Evolutionary conservation across 768 basidiomycete species (phyloP), one percentile per base, ranked within the genome.

Genomic region (Pleurotus platypus): DNA sequence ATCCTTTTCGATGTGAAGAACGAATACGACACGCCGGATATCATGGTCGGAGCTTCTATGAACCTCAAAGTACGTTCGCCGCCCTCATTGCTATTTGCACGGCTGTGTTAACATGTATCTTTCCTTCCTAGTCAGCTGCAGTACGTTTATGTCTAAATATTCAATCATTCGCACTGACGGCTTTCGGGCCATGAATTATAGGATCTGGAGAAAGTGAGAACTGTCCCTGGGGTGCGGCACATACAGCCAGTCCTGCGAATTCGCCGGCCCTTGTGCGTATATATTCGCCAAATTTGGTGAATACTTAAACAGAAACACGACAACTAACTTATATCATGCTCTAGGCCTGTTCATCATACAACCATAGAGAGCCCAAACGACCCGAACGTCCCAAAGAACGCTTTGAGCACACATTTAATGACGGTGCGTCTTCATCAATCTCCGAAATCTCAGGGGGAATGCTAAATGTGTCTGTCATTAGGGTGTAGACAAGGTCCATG

Each of bases 401-500:
- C 75, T 5, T 68, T 79, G 62, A 78, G 79, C 0, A 79, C 84
- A 0, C 84, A 86, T 61, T 66, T 82, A 48, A 61, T 83, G 56
- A 84, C 81, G 20, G 84, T 82, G 60, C 59, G 72, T 65, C 16
- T 20, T 18, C 27, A 50, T 27, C 43, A 57, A 20, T 5, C 20
- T 7, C n/a, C 30, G 50, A 26, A 30, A 30, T 30, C 30, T n/a
- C 3, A 1, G 2, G 30, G 30, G 6, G 8, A 6, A 1, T 9
- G 30, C 24, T 7, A 26, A 18, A 48, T 11, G 39, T n/a, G 37
- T 47, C 26, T 9, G 27, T 37, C 38, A 30, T 43, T 53, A 84
- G 81, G 82, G 84, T n/a, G 86, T 87, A 2, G 82, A 87, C 62
- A 81, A 78, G 59, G 74, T 87, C 22, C 86, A 89, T 63, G 83